A percentile compares a stretch with the other conserved stretches of the same genome.
phyloP scores from a whole-genome alignment of 768 basidiomycete species.

The Dictyophora rubrovolvata region DNA sequence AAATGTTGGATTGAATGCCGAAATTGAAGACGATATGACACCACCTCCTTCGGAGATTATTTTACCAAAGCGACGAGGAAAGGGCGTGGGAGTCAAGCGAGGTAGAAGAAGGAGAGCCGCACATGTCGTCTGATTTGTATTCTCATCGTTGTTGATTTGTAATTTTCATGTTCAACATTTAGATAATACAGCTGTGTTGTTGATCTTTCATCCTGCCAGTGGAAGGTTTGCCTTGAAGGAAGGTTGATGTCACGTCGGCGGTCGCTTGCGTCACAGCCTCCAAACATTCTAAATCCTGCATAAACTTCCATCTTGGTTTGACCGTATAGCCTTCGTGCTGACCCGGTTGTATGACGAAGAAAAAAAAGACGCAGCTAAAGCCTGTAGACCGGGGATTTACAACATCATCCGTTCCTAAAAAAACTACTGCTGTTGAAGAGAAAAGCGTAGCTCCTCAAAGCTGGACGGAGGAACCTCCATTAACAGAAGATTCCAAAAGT shows the following conservation, averaged over 20 bases:
- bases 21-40: conserved; percentile 22
- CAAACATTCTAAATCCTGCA: too few species aligned
- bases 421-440: conserved; percentile 20
- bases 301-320: neutral
- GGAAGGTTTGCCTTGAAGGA: too few species aligned
- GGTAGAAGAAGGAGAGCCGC: conserved; percentile 21
- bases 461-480: conserved; percentile 30
- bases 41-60: conserved; percentile 16
- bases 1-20: conserved; percentile 17
- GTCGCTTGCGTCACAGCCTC: too few species aligned
- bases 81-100: conserved; percentile 17
- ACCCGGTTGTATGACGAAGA: conserved; percentile 55
- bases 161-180: too few species aligned
- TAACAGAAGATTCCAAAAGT: neutral
- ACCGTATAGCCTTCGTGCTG: neutral
- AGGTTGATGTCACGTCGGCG: too few species aligned
- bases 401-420: conserved; percentile 78
- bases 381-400: conserved; percentile 58
- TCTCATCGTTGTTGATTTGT: neutral
- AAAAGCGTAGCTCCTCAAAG: conserved; percentile 19
- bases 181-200: too few species aligned
- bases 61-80: conserved; percentile 27
- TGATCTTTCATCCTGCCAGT: too few species aligned
- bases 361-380: conserved; percentile 76
- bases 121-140: neutral